phyloP scores from a whole-genome alignment of 2,329 filamentous ascomycete species.

The Beauveria pseudobassiana region DNA sequence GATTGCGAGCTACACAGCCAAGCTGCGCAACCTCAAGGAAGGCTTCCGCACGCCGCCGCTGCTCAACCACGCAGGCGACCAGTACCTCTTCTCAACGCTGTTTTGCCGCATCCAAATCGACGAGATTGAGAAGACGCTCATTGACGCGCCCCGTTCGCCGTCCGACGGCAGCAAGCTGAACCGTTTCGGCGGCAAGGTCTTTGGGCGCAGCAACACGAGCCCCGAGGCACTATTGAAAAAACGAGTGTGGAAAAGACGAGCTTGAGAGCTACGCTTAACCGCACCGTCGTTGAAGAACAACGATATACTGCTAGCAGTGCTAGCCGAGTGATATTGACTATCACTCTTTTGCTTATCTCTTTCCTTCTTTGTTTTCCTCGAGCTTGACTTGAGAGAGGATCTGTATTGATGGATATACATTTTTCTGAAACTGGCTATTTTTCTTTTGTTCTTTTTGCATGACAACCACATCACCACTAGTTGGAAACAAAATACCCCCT shows the following conservation, averaged over 20 bases:
- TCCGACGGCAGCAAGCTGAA: slow-evolving; percentile 46
- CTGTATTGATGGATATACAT: slow-evolving; percentile 4
- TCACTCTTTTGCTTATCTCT: background rate
- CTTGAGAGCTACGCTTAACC: slow-evolving; percentile 24
- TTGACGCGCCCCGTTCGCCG: slow-evolving; percentile 37
- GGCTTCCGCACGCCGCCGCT: slow-evolving; percentile 90
- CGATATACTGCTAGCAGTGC: slow-evolving; percentile 1
- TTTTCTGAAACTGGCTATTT: background rate
- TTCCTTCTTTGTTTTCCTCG: background rate
- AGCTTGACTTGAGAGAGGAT: background rate
- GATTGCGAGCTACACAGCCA: slow-evolving; percentile 86
- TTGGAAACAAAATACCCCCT: slow-evolving; percentile 23
- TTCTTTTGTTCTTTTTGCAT: background rate
- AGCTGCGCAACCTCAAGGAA: slow-evolving; percentile 80
- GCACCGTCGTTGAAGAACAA: background rate
- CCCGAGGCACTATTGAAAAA: slow-evolving; percentile 45
- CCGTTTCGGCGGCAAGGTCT: slow-evolving; percentile 49
- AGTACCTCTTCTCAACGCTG: slow-evolving; percentile 88
- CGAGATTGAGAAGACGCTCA: slow-evolving; percentile 48
- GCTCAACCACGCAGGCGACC: slow-evolving; percentile 80
- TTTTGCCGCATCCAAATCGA: slow-evolving; percentile 79
- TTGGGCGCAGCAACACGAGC: slow-evolving; percentile 45
- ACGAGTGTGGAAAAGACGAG: slow-evolving; percentile 42
- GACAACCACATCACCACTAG: slow-evolving; percentile 11
- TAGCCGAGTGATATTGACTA: slow-evolving; percentile 12